Conservation (phyloP, 208 protist genomes). For the Crithidia bombi region DNA sequence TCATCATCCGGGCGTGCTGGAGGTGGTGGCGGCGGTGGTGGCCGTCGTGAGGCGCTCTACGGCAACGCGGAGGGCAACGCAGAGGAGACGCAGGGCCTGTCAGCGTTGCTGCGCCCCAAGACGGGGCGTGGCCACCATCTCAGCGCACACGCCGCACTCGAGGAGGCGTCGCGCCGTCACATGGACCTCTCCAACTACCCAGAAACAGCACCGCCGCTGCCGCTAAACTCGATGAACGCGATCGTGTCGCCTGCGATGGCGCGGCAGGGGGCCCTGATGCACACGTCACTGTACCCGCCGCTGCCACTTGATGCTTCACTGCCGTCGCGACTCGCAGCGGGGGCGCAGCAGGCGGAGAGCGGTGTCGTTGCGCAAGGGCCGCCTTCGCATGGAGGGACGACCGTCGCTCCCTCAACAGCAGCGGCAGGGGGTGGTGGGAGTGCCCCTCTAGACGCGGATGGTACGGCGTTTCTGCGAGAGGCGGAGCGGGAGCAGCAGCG, state of each 20-base stretch:
- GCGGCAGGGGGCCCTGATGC: not conserved
- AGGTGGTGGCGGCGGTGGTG: constrained; percentile 5
- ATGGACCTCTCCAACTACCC: constrained; percentile 38
- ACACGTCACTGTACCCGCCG: constrained; percentile 28
- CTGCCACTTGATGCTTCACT: constrained; percentile 37
- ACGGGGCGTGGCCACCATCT: constrained; percentile 22
- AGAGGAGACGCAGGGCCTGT: constrained; percentile 4
- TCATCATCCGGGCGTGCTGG: constrained; percentile 14
- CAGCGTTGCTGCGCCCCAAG: constrained; percentile 27
- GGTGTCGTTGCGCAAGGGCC: too few relatives aligned
- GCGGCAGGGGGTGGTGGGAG: not conserved
- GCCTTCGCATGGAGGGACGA: too few relatives aligned
- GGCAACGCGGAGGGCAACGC: not conserved
- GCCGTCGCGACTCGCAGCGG: constrained; percentile 24
- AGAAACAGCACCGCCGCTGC: constrained; percentile 44
- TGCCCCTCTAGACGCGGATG: constrained; percentile 39
- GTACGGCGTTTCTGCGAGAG: constrained; percentile 72
- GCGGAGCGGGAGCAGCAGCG: constrained; percentile 48
- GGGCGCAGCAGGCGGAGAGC: not conserved
- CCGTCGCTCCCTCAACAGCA: not conserved
- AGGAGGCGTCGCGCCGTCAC: constrained; percentile 47
- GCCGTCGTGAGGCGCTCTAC: not conserved
- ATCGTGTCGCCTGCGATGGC: constrained; percentile 32
- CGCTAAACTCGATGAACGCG: constrained; percentile 59
- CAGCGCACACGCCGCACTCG: constrained; percentile 37